These are phyloP conservation scores for Neofusicoccum umdonicola DNA, from an alignment of 2,329 filamentous ascomycete species.

Conservation along the genomic window DNA sequence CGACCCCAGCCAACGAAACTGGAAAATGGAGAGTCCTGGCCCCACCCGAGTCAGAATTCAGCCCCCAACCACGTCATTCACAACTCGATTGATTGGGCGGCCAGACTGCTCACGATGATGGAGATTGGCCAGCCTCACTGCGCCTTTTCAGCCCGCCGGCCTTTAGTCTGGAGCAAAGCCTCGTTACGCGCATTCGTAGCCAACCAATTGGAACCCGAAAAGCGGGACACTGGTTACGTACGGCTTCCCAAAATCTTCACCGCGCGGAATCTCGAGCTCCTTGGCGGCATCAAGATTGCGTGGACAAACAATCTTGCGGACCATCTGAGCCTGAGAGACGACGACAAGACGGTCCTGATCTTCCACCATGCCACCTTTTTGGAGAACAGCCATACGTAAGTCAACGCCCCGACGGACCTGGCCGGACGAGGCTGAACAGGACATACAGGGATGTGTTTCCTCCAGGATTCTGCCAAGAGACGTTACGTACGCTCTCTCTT, in stretches of 20 bases:
- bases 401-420: too few species aligned
- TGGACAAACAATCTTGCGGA: constrained; percentile 44
- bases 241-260: constrained; percentile 19
- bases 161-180: neutral
- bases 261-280: constrained; percentile 24
- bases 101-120: neutral
- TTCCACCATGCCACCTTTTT: constrained; percentile 45
- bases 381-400: constrained; percentile 24
- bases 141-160: neutral
- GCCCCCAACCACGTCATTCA: neutral
- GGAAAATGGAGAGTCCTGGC: neutral
- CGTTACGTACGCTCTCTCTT: constrained; percentile 37
- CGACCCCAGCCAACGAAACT: neutral
- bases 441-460: constrained; percentile 30
- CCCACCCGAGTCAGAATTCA: neutral
- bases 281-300: constrained; percentile 37
- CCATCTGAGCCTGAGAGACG: constrained; percentile 40
- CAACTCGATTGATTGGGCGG: neutral
- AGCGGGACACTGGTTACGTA: neutral
- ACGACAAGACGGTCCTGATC: constrained; percentile 39
- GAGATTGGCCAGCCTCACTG: neutral
- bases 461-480: constrained; percentile 35
- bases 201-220: neutral
- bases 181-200: neutral
- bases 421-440: neutral